Percentiles rank a stretch among this genome's conserved stretches.
Evolutionary conservation across 2,329 filamentous ascomycete species (phyloP).

Genomic region (Anthostomella pinea): DNA sequence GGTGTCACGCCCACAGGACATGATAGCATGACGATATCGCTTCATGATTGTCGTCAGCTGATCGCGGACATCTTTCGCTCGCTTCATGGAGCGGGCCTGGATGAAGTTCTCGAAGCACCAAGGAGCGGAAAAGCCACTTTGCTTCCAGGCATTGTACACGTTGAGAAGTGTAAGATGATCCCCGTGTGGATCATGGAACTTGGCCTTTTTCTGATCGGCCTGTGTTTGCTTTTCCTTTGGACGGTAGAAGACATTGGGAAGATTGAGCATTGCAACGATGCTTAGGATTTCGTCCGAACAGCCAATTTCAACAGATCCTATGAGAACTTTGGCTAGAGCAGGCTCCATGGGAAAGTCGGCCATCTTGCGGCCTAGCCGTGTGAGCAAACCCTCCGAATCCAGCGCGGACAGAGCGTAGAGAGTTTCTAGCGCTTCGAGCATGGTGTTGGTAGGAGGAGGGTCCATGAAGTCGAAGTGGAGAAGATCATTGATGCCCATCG

Average conservation of each 20-base stretch:
- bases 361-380: conserved; percentile 91
- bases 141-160: conserved; percentile 97
- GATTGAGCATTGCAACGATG: conserved; percentile 91
- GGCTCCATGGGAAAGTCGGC: conserved; percentile 99
- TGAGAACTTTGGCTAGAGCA: conserved; percentile 83
- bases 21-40: conserved; percentile 77
- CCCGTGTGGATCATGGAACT: conserved; percentile 92
- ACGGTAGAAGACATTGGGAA: conserved; percentile 85
- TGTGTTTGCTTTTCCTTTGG: conserved; percentile 96
- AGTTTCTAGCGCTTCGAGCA: conserved; percentile 94
- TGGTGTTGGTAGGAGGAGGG: conserved; percentile 93
- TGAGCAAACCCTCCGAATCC: conserved; percentile 92
- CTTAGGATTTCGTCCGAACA: conserved; percentile 93
- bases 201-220: conserved; percentile 95
- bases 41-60: conserved; percentile 94
- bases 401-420: conserved; percentile 88
- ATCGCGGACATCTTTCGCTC: conserved; percentile 87
- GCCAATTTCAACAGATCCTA: conserved; percentile 79
- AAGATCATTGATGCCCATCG: conserved; percentile 98
- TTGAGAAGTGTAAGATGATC: conserved; percentile 95
- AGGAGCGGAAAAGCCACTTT: conserved; percentile 72
- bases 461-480: conserved; percentile 99
- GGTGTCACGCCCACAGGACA: conserved; percentile 85
- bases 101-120: conserved; percentile 99
- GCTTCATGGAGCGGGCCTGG: conserved; percentile 82